Evolutionary conservation across 2,329 filamentous ascomycete species (phyloP).

Genomic region (Ophiostoma australiae): DNA sequence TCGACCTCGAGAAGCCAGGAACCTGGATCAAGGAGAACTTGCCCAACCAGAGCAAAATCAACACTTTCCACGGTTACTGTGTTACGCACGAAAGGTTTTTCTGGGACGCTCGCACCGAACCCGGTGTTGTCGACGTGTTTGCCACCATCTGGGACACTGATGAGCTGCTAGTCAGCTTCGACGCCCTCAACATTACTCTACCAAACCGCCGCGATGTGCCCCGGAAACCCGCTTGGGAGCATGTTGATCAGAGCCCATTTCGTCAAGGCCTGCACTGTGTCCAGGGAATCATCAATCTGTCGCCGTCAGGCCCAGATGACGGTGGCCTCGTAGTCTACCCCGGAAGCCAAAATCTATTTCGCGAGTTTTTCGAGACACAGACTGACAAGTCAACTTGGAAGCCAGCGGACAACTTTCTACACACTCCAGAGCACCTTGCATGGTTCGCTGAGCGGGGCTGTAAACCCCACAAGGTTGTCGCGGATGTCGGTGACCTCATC

Average conservation of each 20-base stretch:
- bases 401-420: constrained; percentile 10
- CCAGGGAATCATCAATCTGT: constrained; percentile 34
- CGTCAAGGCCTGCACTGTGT: constrained; percentile 32
- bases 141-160: constrained; percentile 37
- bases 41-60: constrained; percentile 35
- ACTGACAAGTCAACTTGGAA: constrained; percentile 17
- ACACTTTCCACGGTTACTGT: constrained; percentile 33
- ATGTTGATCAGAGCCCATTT: constrained; percentile 34
- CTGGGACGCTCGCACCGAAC: constrained; percentile 39
- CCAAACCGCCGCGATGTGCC: constrained; percentile 30
- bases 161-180: constrained; percentile 37
- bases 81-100: constrained; percentile 39
- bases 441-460: constrained; percentile 18
- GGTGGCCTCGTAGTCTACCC: constrained; percentile 37
- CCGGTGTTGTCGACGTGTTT: constrained; percentile 38
- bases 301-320: constrained; percentile 36
- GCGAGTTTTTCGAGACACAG: constrained; percentile 23
- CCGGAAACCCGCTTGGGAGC: constrained; percentile 35
- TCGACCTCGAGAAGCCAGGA: constrained; percentile 28
- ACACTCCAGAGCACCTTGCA: constrained; percentile 13
- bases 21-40: constrained; percentile 39
- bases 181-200: constrained; percentile 38
- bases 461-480: constrained; percentile 31
- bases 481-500: constrained; percentile 36
- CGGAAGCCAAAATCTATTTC: constrained; percentile 28